Base-by-base conservation (phyloP, 2,329 filamentous ascomycete species). In the Boeremia lycopersici region DNA sequence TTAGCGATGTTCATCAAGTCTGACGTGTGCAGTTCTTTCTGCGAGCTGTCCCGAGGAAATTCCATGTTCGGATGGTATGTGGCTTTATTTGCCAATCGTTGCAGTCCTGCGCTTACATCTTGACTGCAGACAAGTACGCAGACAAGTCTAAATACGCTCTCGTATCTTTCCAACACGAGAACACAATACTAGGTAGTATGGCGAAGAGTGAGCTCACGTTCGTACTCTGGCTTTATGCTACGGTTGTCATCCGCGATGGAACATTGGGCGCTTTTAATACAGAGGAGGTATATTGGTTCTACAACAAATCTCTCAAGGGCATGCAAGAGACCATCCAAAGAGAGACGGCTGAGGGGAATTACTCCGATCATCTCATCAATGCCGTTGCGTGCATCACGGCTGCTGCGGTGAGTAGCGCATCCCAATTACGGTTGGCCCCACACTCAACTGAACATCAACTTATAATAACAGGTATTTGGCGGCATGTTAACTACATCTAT, bases 191-290 rank as follows among this genome's bases (percentile, higher is more conserved):
- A 2, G 57, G 56, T 23, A 61, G 57, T 33, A 64, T 67, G 61
- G 53, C 60, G 2, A 53, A 57, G 28, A 61, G 53, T 15, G 42
- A 62, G 11, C 53, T 63, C 11, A 62, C 64, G 0, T 69, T 62
- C 23, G 40, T 59, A 7, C 48, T 67, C 2, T 67, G 61, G 60
- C 56, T 69, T 0, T 64, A 62, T 43, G 63, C 63, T 7, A 66
- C 63, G 7, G 56, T 61, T 31, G 23, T 46, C 29, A 61, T 67
- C 8, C 57, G 60, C 28, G 63, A 63, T 36, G 63, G 59, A 11
- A 56, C 61, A 42, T 17, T 10, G 1, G 60, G 59, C 6, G 33
- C 29, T 19, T 44, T 47, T 26, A 36, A 59, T 7, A 57, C 61
- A 6, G 58, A 62, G 34, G 65, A 69, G 25, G 23, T 57, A 6